phyloP scores from a whole-genome alignment of 202 grass and related monocot species.

The Schoenoplectus triqueter region DNA sequence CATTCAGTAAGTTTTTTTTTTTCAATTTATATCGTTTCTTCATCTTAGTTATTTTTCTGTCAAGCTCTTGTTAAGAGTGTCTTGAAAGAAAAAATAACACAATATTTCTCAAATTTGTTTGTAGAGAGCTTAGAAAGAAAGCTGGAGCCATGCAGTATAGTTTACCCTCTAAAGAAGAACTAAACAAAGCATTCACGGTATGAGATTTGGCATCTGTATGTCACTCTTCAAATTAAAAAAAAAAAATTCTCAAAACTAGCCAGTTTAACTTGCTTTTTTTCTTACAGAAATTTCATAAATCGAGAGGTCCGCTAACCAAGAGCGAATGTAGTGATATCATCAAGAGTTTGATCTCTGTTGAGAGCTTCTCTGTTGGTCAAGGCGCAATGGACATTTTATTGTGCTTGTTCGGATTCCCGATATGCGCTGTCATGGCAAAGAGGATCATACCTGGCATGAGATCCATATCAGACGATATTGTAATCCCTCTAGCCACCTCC shows the following conservation, averaged over 20 bases:
- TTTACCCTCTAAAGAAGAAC: not conserved
- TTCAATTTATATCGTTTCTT: not conserved
- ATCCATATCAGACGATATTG: conserved; percentile 62
- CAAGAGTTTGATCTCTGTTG: conserved; percentile 6
- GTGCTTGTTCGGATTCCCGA: conserved; percentile 61
- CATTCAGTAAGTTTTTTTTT: conserved; percentile 34
- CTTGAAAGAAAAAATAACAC: not conserved
- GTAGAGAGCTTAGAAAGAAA: conserved; percentile 33
- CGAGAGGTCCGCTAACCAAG: not conserved
- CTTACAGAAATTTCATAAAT: conserved; percentile 37
- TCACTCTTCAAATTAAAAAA: not conserved
- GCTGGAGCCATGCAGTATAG: conserved; percentile 22
- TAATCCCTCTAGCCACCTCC: conserved; percentile 65
- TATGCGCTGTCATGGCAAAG: conserved; percentile 51
- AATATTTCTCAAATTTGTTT: not conserved
- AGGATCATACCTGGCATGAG: conserved; percentile 56
- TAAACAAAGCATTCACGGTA: not conserved
- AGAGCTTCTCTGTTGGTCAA: conserved; percentile 53
- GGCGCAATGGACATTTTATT: conserved; percentile 39
- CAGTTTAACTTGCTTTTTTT: not conserved
- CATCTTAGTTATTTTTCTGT: not conserved
- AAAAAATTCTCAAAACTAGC: not conserved
- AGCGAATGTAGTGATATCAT: conserved; percentile 38
- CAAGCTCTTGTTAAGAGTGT: not conserved
- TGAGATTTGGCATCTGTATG: not conserved